These are phyloP conservation scores for Chiua sp. DNA, from an alignment of 1,284 basidiomycete genomes.

Conservation along the genomic window DNA sequence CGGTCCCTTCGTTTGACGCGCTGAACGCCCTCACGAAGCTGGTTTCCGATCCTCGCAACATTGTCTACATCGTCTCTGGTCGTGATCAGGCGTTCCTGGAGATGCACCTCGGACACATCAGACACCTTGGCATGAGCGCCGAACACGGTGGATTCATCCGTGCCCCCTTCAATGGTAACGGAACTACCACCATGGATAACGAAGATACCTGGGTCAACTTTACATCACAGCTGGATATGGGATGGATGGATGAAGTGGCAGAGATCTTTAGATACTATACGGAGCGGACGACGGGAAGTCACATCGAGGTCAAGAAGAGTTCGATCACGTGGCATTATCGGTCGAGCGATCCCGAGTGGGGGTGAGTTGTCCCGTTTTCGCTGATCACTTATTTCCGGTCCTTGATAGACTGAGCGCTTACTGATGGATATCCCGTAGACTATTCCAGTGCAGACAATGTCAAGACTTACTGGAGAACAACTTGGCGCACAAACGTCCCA, in stretches of 20 bases:
- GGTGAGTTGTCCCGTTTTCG: constrained; percentile 53
- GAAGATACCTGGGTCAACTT: constrained; percentile 82
- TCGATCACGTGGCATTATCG: constrained; percentile 99
- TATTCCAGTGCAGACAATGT: constrained; percentile 95
- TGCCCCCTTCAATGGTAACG: constrained; percentile 50
- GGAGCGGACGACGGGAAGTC: constrained; percentile 94
- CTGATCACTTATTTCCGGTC: background rate
- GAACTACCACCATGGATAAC: background rate
- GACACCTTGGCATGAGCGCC: constrained; percentile 88
- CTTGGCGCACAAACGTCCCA: constrained; percentile 84
- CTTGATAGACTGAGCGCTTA: no score
- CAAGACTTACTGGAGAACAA: constrained; percentile 96
- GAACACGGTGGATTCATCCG: constrained; percentile 97
- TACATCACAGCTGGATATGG: constrained; percentile 93
- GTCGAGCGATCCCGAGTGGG: constrained; percentile 94
- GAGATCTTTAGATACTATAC: constrained; percentile 98
- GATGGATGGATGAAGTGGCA: constrained; percentile 95
- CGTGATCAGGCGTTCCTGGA: constrained; percentile 95
- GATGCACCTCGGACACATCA: constrained; percentile 89
- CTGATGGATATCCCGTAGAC: constrained; percentile 44
- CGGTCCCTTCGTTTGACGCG: constrained; percentile 80
- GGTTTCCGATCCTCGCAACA: constrained; percentile 81
- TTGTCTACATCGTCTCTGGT: constrained; percentile 98
- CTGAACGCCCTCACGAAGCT: constrained; percentile 79
- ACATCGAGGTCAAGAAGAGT: constrained; percentile 97